Evolutionary conservation across 1,139 yeast genomes (phyloP).

Genomic region (Pichia sorboxylosa): DNA sequence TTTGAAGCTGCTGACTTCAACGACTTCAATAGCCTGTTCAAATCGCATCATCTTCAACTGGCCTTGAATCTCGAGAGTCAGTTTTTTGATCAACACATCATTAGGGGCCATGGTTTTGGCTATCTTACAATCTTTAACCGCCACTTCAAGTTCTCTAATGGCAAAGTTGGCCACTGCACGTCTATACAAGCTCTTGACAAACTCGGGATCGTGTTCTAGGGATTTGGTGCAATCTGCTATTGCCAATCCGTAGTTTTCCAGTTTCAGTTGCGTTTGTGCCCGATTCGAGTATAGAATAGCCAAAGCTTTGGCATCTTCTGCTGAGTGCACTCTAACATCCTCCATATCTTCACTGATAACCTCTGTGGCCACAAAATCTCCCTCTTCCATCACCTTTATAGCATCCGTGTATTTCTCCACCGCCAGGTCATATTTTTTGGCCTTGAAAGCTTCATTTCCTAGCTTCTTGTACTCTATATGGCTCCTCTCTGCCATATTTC

Average conservation of each 20-base stretch:
- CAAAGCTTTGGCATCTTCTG: slow-evolving; percentile 8
- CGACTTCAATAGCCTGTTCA: slow-evolving; percentile 75
- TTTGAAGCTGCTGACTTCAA: slow-evolving; percentile 33
- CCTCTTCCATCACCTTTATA: slow-evolving; percentile 34
- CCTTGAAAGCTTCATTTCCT: slow-evolving; percentile 65
- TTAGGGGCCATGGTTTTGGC: slow-evolving; percentile 49
- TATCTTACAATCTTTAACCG: slow-evolving; percentile 55
- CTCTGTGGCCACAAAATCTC: slow-evolving; percentile 42
- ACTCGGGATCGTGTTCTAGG: slow-evolving; percentile 50
- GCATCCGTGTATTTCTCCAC: slow-evolving; percentile 64
- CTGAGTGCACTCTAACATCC: slow-evolving; percentile 17
- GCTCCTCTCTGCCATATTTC: slow-evolving; percentile 7
- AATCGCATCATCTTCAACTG: slow-evolving; percentile 68
- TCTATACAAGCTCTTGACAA: slow-evolving; percentile 70
- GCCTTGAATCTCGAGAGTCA: slow-evolving; percentile 53
- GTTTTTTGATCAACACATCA: slow-evolving; percentile 57
- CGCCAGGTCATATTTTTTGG: slow-evolving; percentile 55
- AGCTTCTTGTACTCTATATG: slow-evolving; percentile 37
- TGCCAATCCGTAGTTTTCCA: slow-evolving; percentile 81
- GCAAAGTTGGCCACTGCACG: slow-evolving; percentile 79
- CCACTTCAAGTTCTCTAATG: slow-evolving; percentile 61
- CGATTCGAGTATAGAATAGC: slow-evolving; percentile 77
- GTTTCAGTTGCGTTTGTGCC: slow-evolving; percentile 79
- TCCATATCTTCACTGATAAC: slow-evolving; percentile 71
- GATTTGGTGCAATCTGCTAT: slow-evolving; percentile 68